A percentile compares a stretch with the other conserved stretches of the same genome.
phyloP scores from a whole-genome alignment of 257 asterid species.

The Nicotiana tomentosiformis region DNA sequence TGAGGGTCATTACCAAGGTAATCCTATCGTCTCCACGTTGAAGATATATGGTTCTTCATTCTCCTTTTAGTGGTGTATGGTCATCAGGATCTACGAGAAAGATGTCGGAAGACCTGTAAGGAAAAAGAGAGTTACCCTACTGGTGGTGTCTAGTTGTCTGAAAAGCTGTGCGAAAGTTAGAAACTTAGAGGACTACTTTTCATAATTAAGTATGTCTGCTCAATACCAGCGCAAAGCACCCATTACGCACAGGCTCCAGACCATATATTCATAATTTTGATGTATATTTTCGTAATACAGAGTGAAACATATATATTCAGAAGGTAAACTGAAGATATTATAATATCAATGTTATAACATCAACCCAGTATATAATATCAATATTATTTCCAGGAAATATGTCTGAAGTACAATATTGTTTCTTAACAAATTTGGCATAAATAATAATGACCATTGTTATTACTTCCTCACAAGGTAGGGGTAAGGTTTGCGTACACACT shows the following conservation, averaged over 20 bases:
- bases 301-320: not conserved
- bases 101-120: not conserved
- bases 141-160: not conserved
- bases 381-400: not conserved
- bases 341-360: not conserved
- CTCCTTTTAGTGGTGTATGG: conserved; percentile 1
- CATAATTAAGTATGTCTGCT: not conserved
- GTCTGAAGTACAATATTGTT: not conserved
- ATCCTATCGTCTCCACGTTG: conserved; percentile 11
- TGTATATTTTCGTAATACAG: conserved; percentile 1
- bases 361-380: not conserved
- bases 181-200: not conserved
- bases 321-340: not conserved
- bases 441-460: not conserved
- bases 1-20: conserved; percentile 78
- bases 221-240: not conserved
- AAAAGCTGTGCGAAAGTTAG: not conserved
- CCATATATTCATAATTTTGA: not conserved
- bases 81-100: not conserved
- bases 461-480: not conserved
- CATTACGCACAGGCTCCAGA: not conserved
- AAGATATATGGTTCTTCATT: not conserved
- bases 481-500: too few species aligned
- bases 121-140: not conserved
- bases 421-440: not conserved